phyloP scores from a whole-genome alignment of 108 stramenopile genomes.

The Cyclotella baltica region DNA sequence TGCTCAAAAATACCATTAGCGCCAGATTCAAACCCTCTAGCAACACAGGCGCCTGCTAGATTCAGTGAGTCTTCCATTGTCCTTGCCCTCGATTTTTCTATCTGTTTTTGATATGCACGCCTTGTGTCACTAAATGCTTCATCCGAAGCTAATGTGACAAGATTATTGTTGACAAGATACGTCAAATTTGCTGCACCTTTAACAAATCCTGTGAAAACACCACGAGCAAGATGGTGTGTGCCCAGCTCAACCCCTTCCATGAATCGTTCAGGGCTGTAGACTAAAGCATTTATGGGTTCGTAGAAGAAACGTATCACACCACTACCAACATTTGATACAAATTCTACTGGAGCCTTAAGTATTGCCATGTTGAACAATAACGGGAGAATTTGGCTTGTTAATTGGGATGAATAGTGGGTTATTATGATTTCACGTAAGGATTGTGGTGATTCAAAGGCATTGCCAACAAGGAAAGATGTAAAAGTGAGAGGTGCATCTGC shows the following conservation, averaged over 20 bases:
- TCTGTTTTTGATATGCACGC: constrained; percentile 73
- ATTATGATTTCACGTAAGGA: constrained; percentile 63
- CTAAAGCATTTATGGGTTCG: constrained; percentile 82
- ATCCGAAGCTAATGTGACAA: constrained; percentile 78
- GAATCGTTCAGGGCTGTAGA: constrained; percentile 68
- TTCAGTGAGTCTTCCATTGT: constrained; percentile 68
- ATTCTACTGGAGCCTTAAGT: constrained; percentile 81
- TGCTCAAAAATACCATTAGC: constrained; percentile 79
- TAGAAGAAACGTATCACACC: constrained; percentile 87
- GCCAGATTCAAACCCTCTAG: constrained; percentile 71
- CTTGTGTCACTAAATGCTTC: constrained; percentile 82
- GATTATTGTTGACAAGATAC: constrained; percentile 74
- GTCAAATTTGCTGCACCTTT: constrained; percentile 82
- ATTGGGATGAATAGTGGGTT: constrained; percentile 84
- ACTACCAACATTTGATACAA: constrained; percentile 84
- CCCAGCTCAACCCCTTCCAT: constrained; percentile 83
- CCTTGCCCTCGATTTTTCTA: constrained; percentile 52
- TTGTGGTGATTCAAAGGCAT: constrained; percentile 85
- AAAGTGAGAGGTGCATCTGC: constrained; percentile 80
- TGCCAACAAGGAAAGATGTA: constrained; percentile 80
- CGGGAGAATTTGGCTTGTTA: constrained; percentile 78
- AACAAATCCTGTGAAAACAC: constrained; percentile 82
- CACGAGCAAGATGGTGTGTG: constrained; percentile 76
- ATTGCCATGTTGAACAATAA: constrained; percentile 80
- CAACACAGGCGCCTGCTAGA: constrained; percentile 74